These are phyloP conservation scores for Blastobotrys chiropterorum DNA, from an alignment of 805 yeast species.

Conservation along the genomic window DNA sequence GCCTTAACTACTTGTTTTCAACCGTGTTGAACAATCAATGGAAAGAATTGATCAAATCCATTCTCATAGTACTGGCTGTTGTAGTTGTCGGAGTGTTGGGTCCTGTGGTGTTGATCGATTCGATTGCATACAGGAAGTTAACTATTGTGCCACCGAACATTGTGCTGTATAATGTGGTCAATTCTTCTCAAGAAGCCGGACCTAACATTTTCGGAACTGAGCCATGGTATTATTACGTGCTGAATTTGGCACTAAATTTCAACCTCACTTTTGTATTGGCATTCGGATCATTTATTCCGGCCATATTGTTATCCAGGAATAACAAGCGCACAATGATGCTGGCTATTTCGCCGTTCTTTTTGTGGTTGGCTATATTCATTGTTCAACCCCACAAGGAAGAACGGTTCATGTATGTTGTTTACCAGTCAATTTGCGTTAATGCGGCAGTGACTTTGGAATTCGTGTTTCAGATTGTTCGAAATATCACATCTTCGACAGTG, in stretches of 20 bases:
- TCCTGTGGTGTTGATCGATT: conserved; percentile 37
- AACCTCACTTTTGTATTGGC: conserved; percentile 39
- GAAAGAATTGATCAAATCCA: conserved; percentile 11
- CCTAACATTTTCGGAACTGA: conserved; percentile 90
- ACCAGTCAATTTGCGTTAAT: conserved; percentile 57
- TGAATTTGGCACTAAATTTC: conserved; percentile 70
- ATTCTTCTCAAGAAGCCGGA: conserved; percentile 63
- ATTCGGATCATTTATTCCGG: conserved; percentile 7
- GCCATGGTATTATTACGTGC: conserved; percentile 63
- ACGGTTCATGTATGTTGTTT: conserved; percentile 80
- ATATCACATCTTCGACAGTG: background rate
- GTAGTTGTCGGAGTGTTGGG: conserved; percentile 21
- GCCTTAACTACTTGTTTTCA: conserved; percentile 29
- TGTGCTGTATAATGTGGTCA: conserved; percentile 70
- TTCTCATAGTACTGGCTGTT: conserved; percentile 20
- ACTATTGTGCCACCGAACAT: conserved; percentile 77
- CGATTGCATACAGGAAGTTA: conserved; percentile 51
- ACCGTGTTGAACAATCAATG: conserved; percentile 10
- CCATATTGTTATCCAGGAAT: conserved; percentile 1
- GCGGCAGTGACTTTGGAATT: conserved; percentile 47
- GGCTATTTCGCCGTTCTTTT: conserved; percentile 42
- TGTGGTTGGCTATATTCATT: conserved; percentile 66
- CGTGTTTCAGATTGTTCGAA: conserved; percentile 2
- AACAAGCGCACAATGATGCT: conserved; percentile 13
- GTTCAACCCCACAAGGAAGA: conserved; percentile 91